Evolutionary conservation across 108 stramenopile species (phyloP), one percentile per base, ranked within the genome.

Genomic region (Nannochloropsis salina): DNA sequence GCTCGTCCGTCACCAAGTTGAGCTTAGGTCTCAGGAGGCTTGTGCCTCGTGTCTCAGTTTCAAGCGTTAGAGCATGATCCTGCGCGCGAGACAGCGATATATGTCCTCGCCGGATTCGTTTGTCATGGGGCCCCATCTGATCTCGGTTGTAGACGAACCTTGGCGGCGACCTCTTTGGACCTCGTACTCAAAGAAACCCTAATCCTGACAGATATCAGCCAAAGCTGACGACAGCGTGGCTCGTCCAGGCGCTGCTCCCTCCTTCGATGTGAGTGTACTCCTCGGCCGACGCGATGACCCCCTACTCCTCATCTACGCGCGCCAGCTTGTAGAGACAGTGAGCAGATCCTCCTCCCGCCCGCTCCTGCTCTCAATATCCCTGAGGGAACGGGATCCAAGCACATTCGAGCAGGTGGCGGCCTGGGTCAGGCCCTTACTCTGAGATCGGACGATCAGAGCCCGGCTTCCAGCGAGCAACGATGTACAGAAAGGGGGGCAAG

Each of bases 241-340:
- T 21, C 44, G 9, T 15, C 44, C 82, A 5, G 82, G 42, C 21
- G 82, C 61, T 21, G 82, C 44, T 20, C 82, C 44, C 20, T 82
- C 61, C 61, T 74, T 74, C 61, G 61, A 74, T n/a, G 80, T 86
- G 82, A 44, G 41, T 18, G 80, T 40, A 80, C 43, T 86, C 82
- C 80, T 86, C 6, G 85, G 85, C 80, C 31, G 85, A 81, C 79
- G 85, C 21, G 85, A 86, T 81, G 85, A 86, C 80, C 85, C 85
- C 8, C 9, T 86, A 11, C 85, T 86, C 80, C 42, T 22, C 6
- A 83, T 86, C 22, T 86, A 82, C 42, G 85, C 85, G 18, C 85
- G 85, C 42, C 85, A 86, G 40, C 40, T 86, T 15, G 80, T 86
- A 43, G 85, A 86, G 9, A 20, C 79, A 4, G 31, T 81, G 31